A percentile compares a stretch with the other conserved stretches of the same genome.
Evolutionary conservation across 345 rosid genomes (phyloP).

Genomic region (Camelina neglecta): DNA sequence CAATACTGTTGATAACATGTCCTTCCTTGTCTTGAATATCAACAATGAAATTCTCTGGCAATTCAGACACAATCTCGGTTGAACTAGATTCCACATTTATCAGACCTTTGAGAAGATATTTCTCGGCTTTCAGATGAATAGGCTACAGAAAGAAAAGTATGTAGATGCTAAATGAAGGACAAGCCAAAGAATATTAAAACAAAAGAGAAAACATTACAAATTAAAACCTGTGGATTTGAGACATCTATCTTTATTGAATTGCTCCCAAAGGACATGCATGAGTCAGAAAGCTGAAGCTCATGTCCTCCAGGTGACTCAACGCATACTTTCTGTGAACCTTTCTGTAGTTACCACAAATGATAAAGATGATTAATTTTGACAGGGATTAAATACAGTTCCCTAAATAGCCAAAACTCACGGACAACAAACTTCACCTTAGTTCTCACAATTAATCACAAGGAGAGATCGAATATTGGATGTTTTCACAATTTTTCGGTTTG

Average conservation of each 20-base stretch:
- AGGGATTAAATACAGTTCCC: background rate
- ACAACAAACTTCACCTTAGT: conserved; percentile 19
- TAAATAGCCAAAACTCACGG: conserved; percentile 5
- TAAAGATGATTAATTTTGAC: background rate
- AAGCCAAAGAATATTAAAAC: conserved; percentile 33
- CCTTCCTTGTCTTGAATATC: conserved; percentile 61
- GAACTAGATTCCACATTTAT: conserved; percentile 58
- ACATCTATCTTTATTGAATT: conserved; percentile 69
- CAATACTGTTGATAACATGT: conserved; percentile 49
- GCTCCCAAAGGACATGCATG: conserved; percentile 87
- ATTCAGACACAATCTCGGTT: conserved; percentile 47
- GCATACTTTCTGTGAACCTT: conserved; percentile 80
- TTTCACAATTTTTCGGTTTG: too few relatives aligned
- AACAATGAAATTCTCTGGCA: conserved; percentile 61
- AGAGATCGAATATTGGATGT: too few relatives aligned
- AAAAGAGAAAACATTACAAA: conserved; percentile 23
- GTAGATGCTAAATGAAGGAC: conserved; percentile 13
- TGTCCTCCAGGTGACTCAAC: conserved; percentile 78
- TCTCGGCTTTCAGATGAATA: conserved; percentile 83
- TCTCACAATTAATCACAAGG: too few relatives aligned
- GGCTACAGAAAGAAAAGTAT: conserved; percentile 58
- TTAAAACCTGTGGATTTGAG: conserved; percentile 60
- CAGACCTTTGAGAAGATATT: conserved; percentile 77
- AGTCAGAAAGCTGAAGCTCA: conserved; percentile 72
- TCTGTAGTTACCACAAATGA: conserved; percentile 57